Conservation (phyloP, 495 filamentous ascomycete genomes). For the Penicillium taxi region DNA sequence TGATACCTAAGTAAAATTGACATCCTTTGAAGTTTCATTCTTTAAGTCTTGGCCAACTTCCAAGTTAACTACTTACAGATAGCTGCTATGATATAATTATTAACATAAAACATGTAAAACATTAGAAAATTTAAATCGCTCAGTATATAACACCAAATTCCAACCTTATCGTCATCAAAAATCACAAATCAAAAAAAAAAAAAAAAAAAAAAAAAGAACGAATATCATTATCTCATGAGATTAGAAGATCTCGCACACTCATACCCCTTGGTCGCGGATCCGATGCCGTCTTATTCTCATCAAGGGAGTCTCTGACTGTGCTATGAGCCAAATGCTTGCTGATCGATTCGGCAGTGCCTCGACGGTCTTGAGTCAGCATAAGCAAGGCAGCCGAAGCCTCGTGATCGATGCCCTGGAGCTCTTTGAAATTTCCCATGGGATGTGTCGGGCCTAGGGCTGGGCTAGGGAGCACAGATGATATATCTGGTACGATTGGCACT, state of each 20-base stretch:
- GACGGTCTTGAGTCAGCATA: constrained; percentile 66
- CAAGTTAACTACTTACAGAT: too few species aligned
- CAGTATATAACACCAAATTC: too few species aligned
- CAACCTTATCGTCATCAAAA: neutral
- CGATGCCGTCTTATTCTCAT: constrained; percentile 8
- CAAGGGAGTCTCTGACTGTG: constrained; percentile 12
- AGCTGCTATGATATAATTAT: too few species aligned
- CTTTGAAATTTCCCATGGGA: constrained; percentile 18
- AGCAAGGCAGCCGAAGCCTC: constrained; percentile 75
- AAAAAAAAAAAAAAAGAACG: neutral
- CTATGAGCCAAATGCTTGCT: constrained; percentile 17
- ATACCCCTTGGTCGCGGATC: constrained; percentile 45
- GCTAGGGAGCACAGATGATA: constrained; percentile 33
- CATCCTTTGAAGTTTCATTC: too few species aligned
- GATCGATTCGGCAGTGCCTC: constrained; percentile 35
- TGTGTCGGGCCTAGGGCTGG: constrained; percentile 33
- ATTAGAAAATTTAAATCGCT: too few species aligned
- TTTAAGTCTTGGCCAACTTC: too few species aligned
- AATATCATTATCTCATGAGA: constrained; percentile 30
- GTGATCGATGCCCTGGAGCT: constrained; percentile 50
- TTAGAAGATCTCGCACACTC: constrained; percentile 75
- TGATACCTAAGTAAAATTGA: too few species aligned
- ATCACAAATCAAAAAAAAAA: too few species aligned
- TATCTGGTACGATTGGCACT: constrained; percentile 19
- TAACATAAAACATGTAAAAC: too few species aligned